A percentile compares a stretch with the other conserved stretches of the same genome.
phyloP scores from a whole-genome alignment of 2,329 filamentous ascomycete species.

The Fusarium pseudocircinatum region DNA sequence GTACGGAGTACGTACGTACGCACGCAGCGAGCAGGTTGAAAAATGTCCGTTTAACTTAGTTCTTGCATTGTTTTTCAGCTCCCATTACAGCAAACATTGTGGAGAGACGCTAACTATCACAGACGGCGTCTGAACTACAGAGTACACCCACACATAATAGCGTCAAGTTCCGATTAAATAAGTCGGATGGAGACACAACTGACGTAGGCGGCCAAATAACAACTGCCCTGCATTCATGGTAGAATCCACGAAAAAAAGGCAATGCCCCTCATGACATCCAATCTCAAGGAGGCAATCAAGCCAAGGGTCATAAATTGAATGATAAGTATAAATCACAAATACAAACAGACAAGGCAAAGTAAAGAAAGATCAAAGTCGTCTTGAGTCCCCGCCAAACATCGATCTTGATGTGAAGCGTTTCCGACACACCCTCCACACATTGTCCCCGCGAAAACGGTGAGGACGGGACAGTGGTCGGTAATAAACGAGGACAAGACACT shows the following conservation, averaged over 20 bases:
- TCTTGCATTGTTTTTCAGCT: constrained; percentile 3
- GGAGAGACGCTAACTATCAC: not conserved
- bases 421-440: constrained; percentile 22
- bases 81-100: not conserved
- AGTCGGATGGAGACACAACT: not conserved
- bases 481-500: not conserved
- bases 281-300: not conserved
- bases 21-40: not conserved
- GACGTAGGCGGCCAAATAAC: constrained; percentile 10
- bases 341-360: not conserved
- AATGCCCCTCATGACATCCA: not conserved
- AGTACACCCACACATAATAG: not conserved
- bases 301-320: not conserved
- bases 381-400: not conserved
- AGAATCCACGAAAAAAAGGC: not conserved
- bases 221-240: not conserved
- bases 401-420: constrained; percentile 18
- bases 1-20: not conserved
- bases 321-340: not conserved
- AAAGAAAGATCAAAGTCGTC: not conserved
- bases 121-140: not conserved
- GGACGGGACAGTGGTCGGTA: constrained; percentile 4
- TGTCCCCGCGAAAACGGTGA: constrained; percentile 42
- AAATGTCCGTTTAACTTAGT: not conserved
- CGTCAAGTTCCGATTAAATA: not conserved